Evolutionary conservation across 345 rosid species (phyloP).

Genomic region (Gossypium herbaceum): DNA sequence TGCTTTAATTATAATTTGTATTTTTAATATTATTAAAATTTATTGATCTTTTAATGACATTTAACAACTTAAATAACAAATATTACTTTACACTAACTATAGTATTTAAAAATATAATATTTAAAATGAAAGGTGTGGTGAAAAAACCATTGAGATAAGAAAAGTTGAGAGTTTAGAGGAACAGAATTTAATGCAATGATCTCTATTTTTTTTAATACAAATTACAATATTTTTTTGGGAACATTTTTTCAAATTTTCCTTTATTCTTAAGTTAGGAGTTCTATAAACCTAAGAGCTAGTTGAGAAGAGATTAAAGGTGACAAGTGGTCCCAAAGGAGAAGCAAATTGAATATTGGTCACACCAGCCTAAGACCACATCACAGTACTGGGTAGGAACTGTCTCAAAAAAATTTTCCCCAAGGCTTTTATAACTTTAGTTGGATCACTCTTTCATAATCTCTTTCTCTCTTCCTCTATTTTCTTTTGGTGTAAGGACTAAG

Average conservation of each 20-base stretch:
- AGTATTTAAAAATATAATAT: no score
- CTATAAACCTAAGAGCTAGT: background rate
- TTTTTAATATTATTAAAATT: no score
- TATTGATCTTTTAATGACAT: no score
- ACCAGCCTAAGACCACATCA: slow-evolving; percentile 2
- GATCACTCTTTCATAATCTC: slow-evolving; percentile 2
- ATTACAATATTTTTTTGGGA: no score
- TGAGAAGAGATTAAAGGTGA: background rate
- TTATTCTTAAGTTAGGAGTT: background rate
- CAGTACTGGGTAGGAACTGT: background rate
- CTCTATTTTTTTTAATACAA: no score
- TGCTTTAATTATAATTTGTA: no score
- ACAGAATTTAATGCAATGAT: no score
- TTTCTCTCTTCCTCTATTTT: background rate
- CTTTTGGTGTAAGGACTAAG: slow-evolving; percentile 10
- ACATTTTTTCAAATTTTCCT: background rate
- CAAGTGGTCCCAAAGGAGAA: background rate
- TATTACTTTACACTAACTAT: no score
- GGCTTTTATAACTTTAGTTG: slow-evolving; percentile 11
- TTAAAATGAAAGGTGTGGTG: no score
- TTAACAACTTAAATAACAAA: no score
- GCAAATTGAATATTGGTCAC: slow-evolving; percentile 7
- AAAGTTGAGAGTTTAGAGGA: no score
- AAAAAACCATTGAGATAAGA: no score
- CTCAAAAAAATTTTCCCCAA: background rate